These are phyloP conservation scores for Rhizopogon sp. DNA, from an alignment of 768 basidiomycete species.

Conservation along the genomic window DNA sequence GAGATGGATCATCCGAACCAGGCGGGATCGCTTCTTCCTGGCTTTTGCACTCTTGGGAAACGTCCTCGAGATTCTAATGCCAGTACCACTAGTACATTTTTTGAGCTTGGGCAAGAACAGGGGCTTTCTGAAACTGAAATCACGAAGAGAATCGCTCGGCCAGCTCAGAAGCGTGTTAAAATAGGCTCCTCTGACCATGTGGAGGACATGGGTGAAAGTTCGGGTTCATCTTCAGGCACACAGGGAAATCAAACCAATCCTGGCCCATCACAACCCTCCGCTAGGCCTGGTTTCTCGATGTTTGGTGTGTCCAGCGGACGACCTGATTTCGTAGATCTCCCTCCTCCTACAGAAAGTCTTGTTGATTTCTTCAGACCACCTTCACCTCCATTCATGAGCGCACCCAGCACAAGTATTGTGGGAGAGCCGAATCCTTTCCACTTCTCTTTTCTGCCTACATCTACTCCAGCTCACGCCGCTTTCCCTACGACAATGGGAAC, in stretches of 20 bases:
- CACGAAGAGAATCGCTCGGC: constrained; percentile 35
- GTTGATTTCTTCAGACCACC: constrained; percentile 46
- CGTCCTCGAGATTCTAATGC: constrained; percentile 50
- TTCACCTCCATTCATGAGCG: constrained; percentile 33
- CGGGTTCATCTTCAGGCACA: constrained; percentile 6
- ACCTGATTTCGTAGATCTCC: constrained; percentile 31
- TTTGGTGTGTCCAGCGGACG: constrained; percentile 48
- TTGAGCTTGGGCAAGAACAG: constrained; percentile 39
- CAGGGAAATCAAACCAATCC: constrained; percentile 12
- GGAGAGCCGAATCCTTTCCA: constrained; percentile 49
- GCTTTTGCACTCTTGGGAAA: constrained; percentile 57
- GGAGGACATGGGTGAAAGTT: constrained; percentile 20
- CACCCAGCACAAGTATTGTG: constrained; percentile 40
- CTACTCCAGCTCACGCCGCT: constrained; percentile 42
- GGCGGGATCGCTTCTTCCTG: constrained; percentile 24
- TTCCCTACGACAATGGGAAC: constrained; percentile 35
- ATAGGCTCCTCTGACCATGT: constrained; percentile 13
- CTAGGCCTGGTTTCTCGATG: constrained; percentile 28
- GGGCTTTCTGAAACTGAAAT: constrained; percentile 31
- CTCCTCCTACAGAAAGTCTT: constrained; percentile 47
- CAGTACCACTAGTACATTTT: constrained; percentile 35
- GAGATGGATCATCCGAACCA: constrained; percentile 11
- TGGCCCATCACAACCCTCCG: constrained; percentile 5
- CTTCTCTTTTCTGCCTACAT: constrained; percentile 47
- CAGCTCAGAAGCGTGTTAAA: constrained; percentile 51